phyloP scores from a whole-genome alignment of 2,329 filamentous ascomycete species.

The Ascomycota sp. region DNA sequence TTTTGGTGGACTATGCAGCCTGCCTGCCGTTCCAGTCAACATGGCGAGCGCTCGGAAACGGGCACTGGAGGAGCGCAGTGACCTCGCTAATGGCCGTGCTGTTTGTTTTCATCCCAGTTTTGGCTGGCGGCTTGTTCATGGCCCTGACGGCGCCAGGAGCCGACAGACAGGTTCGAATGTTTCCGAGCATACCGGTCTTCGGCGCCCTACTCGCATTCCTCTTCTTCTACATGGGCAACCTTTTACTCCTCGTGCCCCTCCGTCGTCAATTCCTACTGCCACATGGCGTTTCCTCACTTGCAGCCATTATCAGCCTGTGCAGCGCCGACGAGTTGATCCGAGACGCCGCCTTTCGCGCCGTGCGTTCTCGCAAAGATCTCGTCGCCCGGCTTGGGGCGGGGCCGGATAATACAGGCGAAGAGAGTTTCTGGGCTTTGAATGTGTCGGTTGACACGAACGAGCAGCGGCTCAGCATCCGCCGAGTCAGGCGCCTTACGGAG shows the following conservation, averaged over 20 bases:
- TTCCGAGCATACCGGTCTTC: slow-evolving; percentile 53
- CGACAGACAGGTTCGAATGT: slow-evolving; percentile 35
- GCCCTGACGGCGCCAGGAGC: slow-evolving; percentile 35
- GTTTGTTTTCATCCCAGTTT: slow-evolving; percentile 42
- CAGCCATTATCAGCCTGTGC: slow-evolving; percentile 60
- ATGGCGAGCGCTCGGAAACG: slow-evolving; percentile 33
- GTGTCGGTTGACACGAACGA: slow-evolving; percentile 18
- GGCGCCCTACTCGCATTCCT: slow-evolving; percentile 54
- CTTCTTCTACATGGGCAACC: slow-evolving; percentile 44
- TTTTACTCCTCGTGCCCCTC: slow-evolving; percentile 39
- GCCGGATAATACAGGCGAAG: slow-evolving; percentile 19
- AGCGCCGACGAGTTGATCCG: slow-evolving; percentile 50
- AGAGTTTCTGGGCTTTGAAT: slow-evolving; percentile 32
- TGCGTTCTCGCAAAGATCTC: slow-evolving; percentile 46
- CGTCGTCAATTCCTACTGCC: slow-evolving; percentile 46
- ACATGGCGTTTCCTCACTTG: slow-evolving; percentile 50
- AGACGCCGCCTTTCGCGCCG: slow-evolving; percentile 53
- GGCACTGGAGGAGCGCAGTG: slow-evolving; percentile 44
- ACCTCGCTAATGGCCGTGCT: slow-evolving; percentile 38
- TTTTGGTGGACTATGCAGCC: slow-evolving; percentile 52
- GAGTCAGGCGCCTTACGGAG: slow-evolving; percentile 24
- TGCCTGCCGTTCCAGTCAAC: slow-evolving; percentile 41
- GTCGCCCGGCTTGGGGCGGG: slow-evolving; percentile 44
- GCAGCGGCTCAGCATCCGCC: slow-evolving; percentile 21
- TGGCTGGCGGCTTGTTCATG: slow-evolving; percentile 55